Conservation (phyloP, 1,284 basidiomycete genomes). For the Cutaneotrichosporon mucoides region DNA sequence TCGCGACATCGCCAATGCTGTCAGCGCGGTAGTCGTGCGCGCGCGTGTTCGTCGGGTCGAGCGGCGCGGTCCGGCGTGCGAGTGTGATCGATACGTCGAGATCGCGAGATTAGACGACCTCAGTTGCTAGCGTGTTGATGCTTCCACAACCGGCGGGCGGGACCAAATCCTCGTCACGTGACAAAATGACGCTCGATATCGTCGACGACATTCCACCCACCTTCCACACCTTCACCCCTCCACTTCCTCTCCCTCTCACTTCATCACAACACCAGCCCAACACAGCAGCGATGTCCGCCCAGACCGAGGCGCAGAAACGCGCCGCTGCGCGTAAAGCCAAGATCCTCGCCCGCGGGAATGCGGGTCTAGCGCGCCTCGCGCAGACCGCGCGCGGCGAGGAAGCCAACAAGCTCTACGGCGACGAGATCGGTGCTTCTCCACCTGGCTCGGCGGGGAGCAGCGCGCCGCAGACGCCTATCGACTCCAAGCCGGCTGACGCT, state of each 20-base stretch:
- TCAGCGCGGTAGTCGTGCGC: too few species aligned
- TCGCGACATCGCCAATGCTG: neutral
- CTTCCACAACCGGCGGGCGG: neutral
- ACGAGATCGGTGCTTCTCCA: constrained; percentile 10
- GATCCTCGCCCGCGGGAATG: constrained; percentile 47
- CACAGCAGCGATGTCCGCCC: constrained; percentile 22
- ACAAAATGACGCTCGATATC: neutral
- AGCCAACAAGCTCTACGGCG: constrained; percentile 43
- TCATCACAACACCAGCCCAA: neutral
- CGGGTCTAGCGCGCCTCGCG: constrained; percentile 44
- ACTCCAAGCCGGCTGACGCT: too few species aligned
- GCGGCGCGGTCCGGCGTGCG: neutral
- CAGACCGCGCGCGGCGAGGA: constrained; percentile 48
- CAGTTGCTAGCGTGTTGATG: neutral
- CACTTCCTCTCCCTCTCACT: neutral
- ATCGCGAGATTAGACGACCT: neutral
- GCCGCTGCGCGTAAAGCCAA: constrained; percentile 49
- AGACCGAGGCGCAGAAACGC: constrained; percentile 38
- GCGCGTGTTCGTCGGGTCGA: too few species aligned
- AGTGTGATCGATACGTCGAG: too few species aligned
- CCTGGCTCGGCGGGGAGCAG: neutral
- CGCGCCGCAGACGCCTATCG: neutral
- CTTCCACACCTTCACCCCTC: too few species aligned
- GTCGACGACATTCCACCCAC: neutral
- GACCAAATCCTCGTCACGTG: neutral